These are phyloP conservation scores for Dissophora ornata DNA, from an alignment of 192 early-diverging fungal genomes.

Conservation along the genomic window DNA sequence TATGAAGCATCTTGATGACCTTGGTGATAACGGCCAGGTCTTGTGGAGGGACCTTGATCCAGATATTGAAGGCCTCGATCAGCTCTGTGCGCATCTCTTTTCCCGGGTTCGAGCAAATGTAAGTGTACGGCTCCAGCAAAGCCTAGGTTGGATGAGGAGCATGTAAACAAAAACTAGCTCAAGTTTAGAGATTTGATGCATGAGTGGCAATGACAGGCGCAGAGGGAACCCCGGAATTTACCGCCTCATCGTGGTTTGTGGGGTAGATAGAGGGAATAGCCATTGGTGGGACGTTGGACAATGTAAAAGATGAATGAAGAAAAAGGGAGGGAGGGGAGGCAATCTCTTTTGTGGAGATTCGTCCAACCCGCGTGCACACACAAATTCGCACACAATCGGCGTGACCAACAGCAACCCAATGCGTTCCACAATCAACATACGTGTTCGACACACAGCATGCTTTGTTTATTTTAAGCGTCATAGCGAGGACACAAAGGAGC, in stretches of 20 bases:
- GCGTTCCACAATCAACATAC: no score
- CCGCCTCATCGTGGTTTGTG: slow-evolving; percentile 29
- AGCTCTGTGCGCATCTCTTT: slow-evolving; percentile 94
- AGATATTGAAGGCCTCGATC: slow-evolving; percentile 91
- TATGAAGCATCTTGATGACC: slow-evolving; percentile 95
- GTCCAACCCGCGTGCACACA: no score
- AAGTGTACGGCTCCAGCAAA: slow-evolving; percentile 93
- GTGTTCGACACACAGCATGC: no score
- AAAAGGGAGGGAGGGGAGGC: neutral
- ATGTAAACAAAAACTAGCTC: neutral
- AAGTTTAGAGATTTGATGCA: neutral
- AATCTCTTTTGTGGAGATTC: no score
- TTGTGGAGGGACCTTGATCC: slow-evolving; percentile 80
- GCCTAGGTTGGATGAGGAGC: slow-evolving; percentile 63
- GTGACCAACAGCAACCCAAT: no score
- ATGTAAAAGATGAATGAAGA: neutral
- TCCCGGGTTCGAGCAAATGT: slow-evolving; percentile 87
- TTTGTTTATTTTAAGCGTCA: no score
- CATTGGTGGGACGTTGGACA: slow-evolving; percentile 8
- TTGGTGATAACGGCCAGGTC: slow-evolving; percentile 79
- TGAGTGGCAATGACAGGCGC: neutral
- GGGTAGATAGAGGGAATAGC: slow-evolving; percentile 32
- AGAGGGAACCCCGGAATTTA: neutral
- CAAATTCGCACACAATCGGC: no score
- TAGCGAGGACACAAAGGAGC: no score